Conservation (phyloP, 768 basidiomycete species). For the Suillus cothurnatus region DNA sequence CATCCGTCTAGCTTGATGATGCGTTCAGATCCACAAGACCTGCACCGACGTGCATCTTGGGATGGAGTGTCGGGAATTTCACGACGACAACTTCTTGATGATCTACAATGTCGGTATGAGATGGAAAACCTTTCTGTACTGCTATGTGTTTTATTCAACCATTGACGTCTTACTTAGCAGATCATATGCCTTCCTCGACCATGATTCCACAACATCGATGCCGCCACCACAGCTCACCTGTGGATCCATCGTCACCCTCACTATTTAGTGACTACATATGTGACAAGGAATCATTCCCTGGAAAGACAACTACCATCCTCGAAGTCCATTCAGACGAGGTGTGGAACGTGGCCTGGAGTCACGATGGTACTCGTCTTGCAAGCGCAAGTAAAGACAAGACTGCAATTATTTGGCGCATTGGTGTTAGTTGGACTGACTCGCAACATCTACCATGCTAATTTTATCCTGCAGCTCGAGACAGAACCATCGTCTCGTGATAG, state of each 20-base stretch:
- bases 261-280: slow-evolving; percentile 88
- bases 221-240: slow-evolving; percentile 81
- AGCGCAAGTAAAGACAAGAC: slow-evolving; percentile 86
- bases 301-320: slow-evolving; percentile 80
- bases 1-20: slow-evolving; percentile 72
- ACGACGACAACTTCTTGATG: slow-evolving; percentile 69
- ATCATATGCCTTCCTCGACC: slow-evolving; percentile 83
- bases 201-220: slow-evolving; percentile 92
- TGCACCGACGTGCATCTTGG: slow-evolving; percentile 82
- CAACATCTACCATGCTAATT: slow-evolving; percentile 16
- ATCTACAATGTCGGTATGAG: slow-evolving; percentile 72
- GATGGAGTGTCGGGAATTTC: slow-evolving; percentile 86
- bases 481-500: slow-evolving; percentile 59
- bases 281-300: slow-evolving; percentile 80
- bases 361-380: slow-evolving; percentile 81
- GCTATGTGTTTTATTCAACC: neutral
- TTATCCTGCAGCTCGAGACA: slow-evolving; percentile 43
- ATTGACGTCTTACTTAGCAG: slow-evolving; percentile 42
- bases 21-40: slow-evolving; percentile 84
- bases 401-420: slow-evolving; percentile 88
- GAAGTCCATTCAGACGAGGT: slow-evolving; percentile 91
- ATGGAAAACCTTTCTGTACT: neutral
- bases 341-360: slow-evolving; percentile 96
- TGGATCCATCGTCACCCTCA: slow-evolving; percentile 61
- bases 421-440: slow-evolving; percentile 50